Evolutionary conservation across 192 early-diverging fungal genomes (phyloP), one percentile per base, ranked within the genome.

Genomic region (Coemansia aciculifera): DNA sequence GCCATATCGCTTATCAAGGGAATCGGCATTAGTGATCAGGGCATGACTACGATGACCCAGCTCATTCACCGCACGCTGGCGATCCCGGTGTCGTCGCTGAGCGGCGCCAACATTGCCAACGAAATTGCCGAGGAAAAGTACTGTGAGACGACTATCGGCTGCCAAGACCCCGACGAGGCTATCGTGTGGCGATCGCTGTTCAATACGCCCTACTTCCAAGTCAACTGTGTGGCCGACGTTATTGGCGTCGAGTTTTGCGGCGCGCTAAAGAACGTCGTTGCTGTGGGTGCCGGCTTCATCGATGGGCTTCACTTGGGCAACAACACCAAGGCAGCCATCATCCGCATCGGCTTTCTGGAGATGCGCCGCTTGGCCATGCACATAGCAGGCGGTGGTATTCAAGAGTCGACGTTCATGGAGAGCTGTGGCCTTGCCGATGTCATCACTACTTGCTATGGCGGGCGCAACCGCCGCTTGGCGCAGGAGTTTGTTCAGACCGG

Each of bases 291-390:
- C 37, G 97, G 97, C 56, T 86, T 98, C 62, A 89, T 95, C 52
- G 96, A 99, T 79, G 96, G 97, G 19, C 85, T 98, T 61, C 92
- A 92, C 7, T 81, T 90, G 37, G 97, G 96, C 40, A 92, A 95
- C 77, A 99, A 99, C 84, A 92, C 97, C 19, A 98, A 99, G 84
- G 97, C 97, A 1, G 96, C 97, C 9, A 93, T 99, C 59, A 98
- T 99, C 60, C 89, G 97, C 52, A 89, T 95, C 32, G 97, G 97
- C 36, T 83, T 98, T 56, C 85, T 94, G 68, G 97, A 99, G 73
- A 99, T 99, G 94, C 88, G 89, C 62, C 93, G 94, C 66, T 92
- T 98, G 75, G 87, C 93, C 3, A 86, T 95, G 75, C 89, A 85
- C 67, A 95, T 96, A 66, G 87, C 89, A 71, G 88, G 83, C 62